These are phyloP conservation scores for Ogataea siamensis DNA, from an alignment of 805 yeast species.

Conservation along the genomic window DNA sequence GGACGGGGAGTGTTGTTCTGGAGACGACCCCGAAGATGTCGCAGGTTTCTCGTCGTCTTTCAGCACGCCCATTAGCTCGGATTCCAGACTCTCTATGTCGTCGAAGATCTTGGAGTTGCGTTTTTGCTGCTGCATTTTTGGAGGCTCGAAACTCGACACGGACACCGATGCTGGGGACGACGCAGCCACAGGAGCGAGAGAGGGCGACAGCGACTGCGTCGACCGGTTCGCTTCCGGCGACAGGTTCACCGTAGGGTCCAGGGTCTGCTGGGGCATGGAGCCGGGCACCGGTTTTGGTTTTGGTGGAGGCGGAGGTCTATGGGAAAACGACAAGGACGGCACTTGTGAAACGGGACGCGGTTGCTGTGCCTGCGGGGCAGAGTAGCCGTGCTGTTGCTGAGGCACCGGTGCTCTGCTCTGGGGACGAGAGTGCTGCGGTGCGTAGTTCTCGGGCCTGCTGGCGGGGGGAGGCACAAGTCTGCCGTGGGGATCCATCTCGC, in stretches of 20 bases:
- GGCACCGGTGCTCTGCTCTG: no score
- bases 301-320: not conserved
- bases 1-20: not conserved
- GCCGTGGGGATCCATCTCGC: not conserved
- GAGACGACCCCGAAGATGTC: not conserved
- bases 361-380: not conserved
- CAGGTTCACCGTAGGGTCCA: not conserved
- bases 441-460: not conserved
- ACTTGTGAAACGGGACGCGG: not conserved
- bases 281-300: not conserved
- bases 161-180: slow-evolving; percentile 3
- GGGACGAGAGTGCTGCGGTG: no score
- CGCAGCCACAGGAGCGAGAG: not conserved
- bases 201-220: not conserved
- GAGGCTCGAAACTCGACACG: slow-evolving; percentile 6
- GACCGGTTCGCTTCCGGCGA: not conserved
- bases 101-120: slow-evolving; percentile 28
- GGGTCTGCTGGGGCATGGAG: not conserved
- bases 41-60: slow-evolving; percentile 4
- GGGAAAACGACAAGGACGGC: not conserved
- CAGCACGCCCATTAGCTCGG: slow-evolving; percentile 27
- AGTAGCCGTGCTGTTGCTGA: not conserved
- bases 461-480: not conserved
- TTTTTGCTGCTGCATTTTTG: slow-evolving; percentile 8
- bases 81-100: slow-evolving; percentile 30